A percentile compares a stretch with the other conserved stretches of the same genome.
These are phyloP conservation scores for Gonium pectorale DNA, from an alignment of 139 green algal genomes.

Conservation along the genomic window DNA sequence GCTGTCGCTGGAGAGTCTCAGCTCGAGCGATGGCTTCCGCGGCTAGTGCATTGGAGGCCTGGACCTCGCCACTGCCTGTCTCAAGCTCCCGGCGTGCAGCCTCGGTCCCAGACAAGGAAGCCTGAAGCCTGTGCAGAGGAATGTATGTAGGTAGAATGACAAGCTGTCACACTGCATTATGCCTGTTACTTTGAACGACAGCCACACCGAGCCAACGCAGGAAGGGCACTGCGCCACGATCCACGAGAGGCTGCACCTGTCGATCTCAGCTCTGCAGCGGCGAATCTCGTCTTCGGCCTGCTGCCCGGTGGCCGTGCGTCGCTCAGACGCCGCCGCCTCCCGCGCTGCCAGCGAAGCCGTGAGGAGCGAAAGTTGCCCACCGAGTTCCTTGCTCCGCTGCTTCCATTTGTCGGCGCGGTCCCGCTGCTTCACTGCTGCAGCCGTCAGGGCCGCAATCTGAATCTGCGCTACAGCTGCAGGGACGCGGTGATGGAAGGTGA, in stretches of 20 bases:
- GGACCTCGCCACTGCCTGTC: background rate
- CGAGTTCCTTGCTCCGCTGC: constrained; percentile 52
- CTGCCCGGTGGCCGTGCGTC: background rate
- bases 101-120: constrained; percentile 37
- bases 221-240: too few relatives aligned
- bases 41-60: background rate
- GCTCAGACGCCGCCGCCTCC: constrained; percentile 45
- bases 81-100: constrained; percentile 46
- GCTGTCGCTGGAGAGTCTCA: constrained; percentile 44
- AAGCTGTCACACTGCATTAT: background rate
- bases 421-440: constrained; percentile 20
- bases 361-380: constrained; percentile 52
- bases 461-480: background rate
- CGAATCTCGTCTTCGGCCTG: constrained; percentile 14
- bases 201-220: too few relatives aligned
- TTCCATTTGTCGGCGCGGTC: constrained; percentile 62
- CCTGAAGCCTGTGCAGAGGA: constrained; percentile 52
- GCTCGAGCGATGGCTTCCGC: constrained; percentile 26
- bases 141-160: too few relatives aligned
- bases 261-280: constrained; percentile 4
- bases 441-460: background rate
- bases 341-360: constrained; percentile 32
- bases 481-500: background rate
- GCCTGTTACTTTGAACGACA: too few relatives aligned
- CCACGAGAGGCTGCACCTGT: constrained; percentile 8